Percentiles rank a stretch among this genome's conserved stretches.
These are phyloP conservation scores for Candida pini DNA, from an alignment of 805 yeast species.

Conservation along the genomic window DNA sequence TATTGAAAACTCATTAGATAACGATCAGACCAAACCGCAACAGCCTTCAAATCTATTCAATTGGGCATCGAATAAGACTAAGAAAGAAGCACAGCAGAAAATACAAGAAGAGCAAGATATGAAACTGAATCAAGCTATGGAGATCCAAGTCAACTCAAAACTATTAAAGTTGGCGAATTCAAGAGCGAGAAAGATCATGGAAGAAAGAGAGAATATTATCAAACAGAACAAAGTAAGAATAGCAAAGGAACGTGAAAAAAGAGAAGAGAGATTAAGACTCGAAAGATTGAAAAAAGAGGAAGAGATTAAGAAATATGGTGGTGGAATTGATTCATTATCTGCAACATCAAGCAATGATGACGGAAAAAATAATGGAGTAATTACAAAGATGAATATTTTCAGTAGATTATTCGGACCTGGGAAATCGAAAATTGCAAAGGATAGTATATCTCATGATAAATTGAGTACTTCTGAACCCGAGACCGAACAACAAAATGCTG, in stretches of 20 bases:
- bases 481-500: conserved; percentile 1
- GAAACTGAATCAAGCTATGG: neutral
- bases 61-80: conserved; percentile 9
- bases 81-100: neutral
- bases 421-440: conserved; percentile 26
- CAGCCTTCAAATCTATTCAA: conserved; percentile 10
- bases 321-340: conserved; percentile 1
- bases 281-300: conserved; percentile 18
- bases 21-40: conserved; percentile 2
- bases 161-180: conserved; percentile 17
- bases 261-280: conserved; percentile 17
- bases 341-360: neutral
- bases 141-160: conserved; percentile 15
- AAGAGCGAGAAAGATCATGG: conserved; percentile 16
- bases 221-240: conserved; percentile 8
- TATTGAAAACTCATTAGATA: conserved; percentile 2
- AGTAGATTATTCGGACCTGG: conserved; percentile 19
- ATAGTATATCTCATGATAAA: conserved; percentile 20
- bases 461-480: conserved; percentile 1
- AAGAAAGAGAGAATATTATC: conserved; percentile 14
- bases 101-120: neutral
- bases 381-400: conserved; percentile 16
- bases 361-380: neutral
- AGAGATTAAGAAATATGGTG: conserved; percentile 15
- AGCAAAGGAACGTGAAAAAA: conserved; percentile 16